These are phyloP conservation scores for Oryza officinalis DNA, from an alignment of 176 grass and related monocot genomes.

Conservation along the genomic window DNA sequence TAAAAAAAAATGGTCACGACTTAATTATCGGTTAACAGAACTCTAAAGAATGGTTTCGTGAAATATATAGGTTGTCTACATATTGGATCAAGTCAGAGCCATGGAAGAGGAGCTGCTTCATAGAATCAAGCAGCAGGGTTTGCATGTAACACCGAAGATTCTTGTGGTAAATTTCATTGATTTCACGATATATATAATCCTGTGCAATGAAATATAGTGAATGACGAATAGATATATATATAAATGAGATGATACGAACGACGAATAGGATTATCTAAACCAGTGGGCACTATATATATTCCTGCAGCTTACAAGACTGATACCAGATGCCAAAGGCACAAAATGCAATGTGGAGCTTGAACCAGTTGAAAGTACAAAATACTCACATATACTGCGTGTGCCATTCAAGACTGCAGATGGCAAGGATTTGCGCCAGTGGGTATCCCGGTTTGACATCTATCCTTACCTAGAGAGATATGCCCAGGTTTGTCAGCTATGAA, in stretches of 20 bases:
- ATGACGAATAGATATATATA: no score
- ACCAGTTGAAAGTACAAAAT: constrained; percentile 65
- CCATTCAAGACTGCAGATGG: constrained; percentile 75
- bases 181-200: no score
- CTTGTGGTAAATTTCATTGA: constrained; percentile 73
- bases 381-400: constrained; percentile 83
- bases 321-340: constrained; percentile 90
- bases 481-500: constrained; percentile 43
- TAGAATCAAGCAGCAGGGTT: constrained; percentile 86
- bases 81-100: constrained; percentile 92
- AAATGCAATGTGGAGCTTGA: constrained; percentile 97
- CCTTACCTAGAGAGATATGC: constrained; percentile 97
- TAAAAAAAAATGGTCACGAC: not conserved
- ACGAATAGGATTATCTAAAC: not conserved
- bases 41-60: constrained; percentile 22
- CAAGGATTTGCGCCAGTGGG: constrained; percentile 62
- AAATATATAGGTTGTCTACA: constrained; percentile 79
- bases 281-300: not conserved
- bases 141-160: constrained; percentile 80
- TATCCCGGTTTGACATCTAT: constrained; percentile 80
- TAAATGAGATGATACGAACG: no score
- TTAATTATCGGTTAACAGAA: constrained; percentile 2
- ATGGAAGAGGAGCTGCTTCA: constrained; percentile 90
- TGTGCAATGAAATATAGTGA: no score
- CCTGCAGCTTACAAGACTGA: constrained; percentile 82